Percentiles rank a stretch among this genome's conserved stretches.
phyloP scores from a whole-genome alignment of 192 early-diverging fungal genomes.

The Backusella australiensis region DNA sequence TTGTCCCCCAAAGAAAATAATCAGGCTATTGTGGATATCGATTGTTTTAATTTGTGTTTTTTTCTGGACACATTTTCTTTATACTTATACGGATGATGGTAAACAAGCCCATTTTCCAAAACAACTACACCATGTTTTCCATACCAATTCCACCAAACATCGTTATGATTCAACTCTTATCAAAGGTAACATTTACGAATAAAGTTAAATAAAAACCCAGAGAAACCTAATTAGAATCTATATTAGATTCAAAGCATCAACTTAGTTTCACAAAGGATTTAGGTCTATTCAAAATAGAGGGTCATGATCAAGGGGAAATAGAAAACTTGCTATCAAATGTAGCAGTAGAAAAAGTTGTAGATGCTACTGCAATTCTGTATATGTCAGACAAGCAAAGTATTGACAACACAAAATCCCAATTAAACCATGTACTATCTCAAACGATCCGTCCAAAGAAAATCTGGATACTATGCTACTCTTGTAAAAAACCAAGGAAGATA shows the following conservation, averaged over 20 bases:
- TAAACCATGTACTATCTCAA: not conserved
- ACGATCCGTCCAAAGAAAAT: not conserved
- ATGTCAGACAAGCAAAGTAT: not conserved
- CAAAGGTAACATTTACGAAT: not conserved
- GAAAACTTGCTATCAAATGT: not conserved
- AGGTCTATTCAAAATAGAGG: not conserved
- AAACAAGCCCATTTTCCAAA: not conserved
- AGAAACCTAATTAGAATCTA: not conserved
- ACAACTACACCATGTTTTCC: not conserved
- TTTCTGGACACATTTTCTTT: slow-evolving; percentile 5
- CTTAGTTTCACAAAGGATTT: not conserved
- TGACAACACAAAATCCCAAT: not conserved
- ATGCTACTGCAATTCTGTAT: not conserved
- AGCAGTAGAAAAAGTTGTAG: not conserved
- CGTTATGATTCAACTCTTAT: not conserved
- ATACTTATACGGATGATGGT: not conserved
- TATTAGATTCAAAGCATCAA: not conserved
- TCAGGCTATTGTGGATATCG: not conserved
- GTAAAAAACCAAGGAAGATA: not conserved
- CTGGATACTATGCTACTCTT: not conserved
- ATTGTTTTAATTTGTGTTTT: not conserved
- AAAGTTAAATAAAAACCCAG: not conserved
- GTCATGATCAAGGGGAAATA: not conserved
- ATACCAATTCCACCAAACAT: not conserved
- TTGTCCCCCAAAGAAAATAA: not conserved